Conservation (phyloP, 305 asterid species). For the Fraxinus baroniana region DNA sequence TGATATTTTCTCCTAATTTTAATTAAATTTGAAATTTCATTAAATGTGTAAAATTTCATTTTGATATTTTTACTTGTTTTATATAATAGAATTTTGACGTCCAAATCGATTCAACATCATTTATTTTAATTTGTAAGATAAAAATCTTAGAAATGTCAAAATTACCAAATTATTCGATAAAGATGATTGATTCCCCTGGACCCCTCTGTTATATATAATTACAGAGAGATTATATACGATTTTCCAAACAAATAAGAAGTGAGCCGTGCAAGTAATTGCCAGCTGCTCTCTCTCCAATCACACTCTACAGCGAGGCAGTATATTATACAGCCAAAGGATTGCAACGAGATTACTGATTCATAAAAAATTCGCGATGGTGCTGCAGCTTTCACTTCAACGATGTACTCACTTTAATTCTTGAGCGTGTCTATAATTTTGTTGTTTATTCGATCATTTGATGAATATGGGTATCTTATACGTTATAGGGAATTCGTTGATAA, state of each 20-base stretch:
- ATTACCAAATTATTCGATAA: too few relatives aligned
- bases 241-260: too few relatives aligned
- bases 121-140: too few relatives aligned
- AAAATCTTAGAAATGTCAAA: too few relatives aligned
- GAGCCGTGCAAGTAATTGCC: too few relatives aligned
- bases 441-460: not conserved
- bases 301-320: not conserved
- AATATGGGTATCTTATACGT: not conserved
- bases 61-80: not conserved
- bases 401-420: slow-evolving; percentile 38
- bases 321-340: not conserved
- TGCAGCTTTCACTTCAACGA: slow-evolving; percentile 60
- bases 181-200: too few relatives aligned
- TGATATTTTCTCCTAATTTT: not conserved
- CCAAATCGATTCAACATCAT: not conserved
- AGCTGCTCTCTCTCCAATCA: not conserved
- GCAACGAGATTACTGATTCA: slow-evolving; percentile 21
- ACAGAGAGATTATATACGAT: too few relatives aligned
- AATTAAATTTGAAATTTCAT: too few relatives aligned
- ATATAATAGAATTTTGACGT: too few relatives aligned
- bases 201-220: too few relatives aligned
- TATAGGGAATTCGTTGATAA: not conserved
- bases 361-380: slow-evolving; percentile 37
- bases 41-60: not conserved
- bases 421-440: not conserved